These are phyloP conservation scores for Coleophoma cylindrospora DNA, from an alignment of 2,329 filamentous ascomycete species.

Conservation along the genomic window DNA sequence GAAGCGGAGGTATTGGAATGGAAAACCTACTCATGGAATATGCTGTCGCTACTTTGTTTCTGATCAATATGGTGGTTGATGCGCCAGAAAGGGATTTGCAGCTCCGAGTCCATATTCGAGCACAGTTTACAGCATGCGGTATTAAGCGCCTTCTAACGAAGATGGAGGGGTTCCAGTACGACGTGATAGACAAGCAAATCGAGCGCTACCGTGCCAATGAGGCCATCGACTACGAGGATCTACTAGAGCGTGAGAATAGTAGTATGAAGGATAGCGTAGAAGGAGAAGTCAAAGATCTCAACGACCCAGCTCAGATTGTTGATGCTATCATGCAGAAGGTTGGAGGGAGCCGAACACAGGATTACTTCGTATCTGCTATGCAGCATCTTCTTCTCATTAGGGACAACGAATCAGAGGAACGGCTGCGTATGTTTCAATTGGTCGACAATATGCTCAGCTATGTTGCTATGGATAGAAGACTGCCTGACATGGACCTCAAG, in stretches of 20 bases:
- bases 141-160: slow-evolving; percentile 91
- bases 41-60: slow-evolving; percentile 85
- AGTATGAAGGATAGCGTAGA: slow-evolving; percentile 74
- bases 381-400: slow-evolving; percentile 92
- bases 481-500: slow-evolving; percentile 97
- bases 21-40: slow-evolving; percentile 99
- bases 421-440: slow-evolving; percentile 91
- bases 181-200: slow-evolving; percentile 96
- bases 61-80: slow-evolving; percentile 96
- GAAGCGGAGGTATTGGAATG: slow-evolving; percentile 95
- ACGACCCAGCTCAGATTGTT: slow-evolving; percentile 86
- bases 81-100: slow-evolving; percentile 85
- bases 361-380: slow-evolving; percentile 93
- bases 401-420: slow-evolving; percentile 87
- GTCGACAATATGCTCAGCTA: slow-evolving; percentile 99
- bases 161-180: slow-evolving; percentile 98
- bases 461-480: slow-evolving; percentile 92
- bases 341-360: slow-evolving; percentile 77
- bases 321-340: slow-evolving; percentile 88
- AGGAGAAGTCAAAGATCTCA: slow-evolving; percentile 79
- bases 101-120: slow-evolving; percentile 86
- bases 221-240: slow-evolving; percentile 96
- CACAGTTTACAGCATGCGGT: slow-evolving; percentile 92
- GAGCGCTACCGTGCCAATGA: slow-evolving; percentile 91
- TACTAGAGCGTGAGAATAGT: slow-evolving; percentile 84